Conservation (phyloP, 192 early-diverging fungal species). For the Linnemannia hyalina region DNA sequence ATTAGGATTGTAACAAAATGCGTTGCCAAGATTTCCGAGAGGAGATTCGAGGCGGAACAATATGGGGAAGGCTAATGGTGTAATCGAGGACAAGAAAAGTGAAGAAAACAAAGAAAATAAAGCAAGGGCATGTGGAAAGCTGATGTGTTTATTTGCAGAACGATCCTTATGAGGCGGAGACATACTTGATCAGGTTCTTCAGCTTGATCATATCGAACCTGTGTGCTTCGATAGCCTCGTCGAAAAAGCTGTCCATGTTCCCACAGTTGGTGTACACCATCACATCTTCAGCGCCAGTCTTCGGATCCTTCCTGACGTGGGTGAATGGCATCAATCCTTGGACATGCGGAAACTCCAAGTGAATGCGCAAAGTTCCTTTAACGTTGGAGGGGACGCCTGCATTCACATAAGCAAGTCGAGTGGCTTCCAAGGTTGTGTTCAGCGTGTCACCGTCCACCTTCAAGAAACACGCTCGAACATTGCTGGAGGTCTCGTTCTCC, state of each 20-base stretch:
- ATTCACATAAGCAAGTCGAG: background rate
- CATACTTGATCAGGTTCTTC: conserved; percentile 5
- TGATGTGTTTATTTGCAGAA: no score
- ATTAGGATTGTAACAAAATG: no score
- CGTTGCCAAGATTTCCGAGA: no score
- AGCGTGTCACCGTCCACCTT: background rate
- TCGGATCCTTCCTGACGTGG: conserved; percentile 13
- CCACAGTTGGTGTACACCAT: conserved; percentile 22
- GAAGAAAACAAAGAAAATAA: no score
- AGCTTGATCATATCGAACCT: background rate
- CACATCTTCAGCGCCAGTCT: conserved; percentile 18
- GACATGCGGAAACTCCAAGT: no score
- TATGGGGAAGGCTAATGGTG: no score
- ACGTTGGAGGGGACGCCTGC: background rate
- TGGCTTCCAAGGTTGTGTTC: background rate
- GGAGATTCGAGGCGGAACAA: no score
- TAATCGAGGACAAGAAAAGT: no score
- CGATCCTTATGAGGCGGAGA: background rate
- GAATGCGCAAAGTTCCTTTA: no score
- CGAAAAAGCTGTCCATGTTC: conserved; percentile 29
- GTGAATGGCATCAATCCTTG: background rate
- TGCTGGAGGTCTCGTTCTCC: background rate
- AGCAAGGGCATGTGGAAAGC: no score
- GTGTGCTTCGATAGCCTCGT: conserved; percentile 6
- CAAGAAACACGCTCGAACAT: conserved; percentile 23